Evolutionary conservation across 106 monocot species (phyloP), one percentile per base, ranked within the genome.

Genomic region (Dendrobium catenatum): DNA sequence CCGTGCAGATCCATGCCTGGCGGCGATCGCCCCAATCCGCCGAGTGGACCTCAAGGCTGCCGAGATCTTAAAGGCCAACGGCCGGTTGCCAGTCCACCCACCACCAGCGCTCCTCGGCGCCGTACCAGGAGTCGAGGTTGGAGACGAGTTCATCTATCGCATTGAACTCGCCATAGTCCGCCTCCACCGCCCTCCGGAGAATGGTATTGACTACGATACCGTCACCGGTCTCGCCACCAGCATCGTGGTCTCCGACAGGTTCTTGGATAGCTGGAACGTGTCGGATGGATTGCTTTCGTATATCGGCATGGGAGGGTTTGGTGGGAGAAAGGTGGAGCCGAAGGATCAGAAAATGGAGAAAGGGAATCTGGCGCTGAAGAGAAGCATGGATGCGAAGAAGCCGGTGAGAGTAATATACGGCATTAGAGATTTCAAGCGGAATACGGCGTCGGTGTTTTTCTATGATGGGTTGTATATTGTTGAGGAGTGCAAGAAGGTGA

Each of bases 361-460:
- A 26, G 91, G 89, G 27, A 91, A 91, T 76, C 70, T 91, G 47
- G 88, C 87, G 19, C 68, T 91, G 42, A 91, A 87, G 83, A 91
- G 89, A 31, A 85, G 83, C 20, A 85, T 91, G 61, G 85, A 87
- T 11, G 82, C 87, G 58, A 83, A 84, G 80, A 79, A 47, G 73
- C 91, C 91, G 22, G 89, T 91, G 4, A 79, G 91, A 7, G 87
- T 91, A 20, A 87, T 91, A 18, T 83, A 85, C 72, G 88, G 91
- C 49, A 76, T 37, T 29, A 87, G 89, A 22, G 83, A 84, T 44
- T 5, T 73, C 0, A 54, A 78, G 27, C 19, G 10, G 24, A 80
- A 24, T 24, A 80, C 80, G 22, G 56, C 46, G 49, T 48, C 16
- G 81, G 83, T 75, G 64, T 91, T 86, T 64, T 81, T 81, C 19